Base-by-base conservation (phyloP, 148 eudicot genomes). In the Rhododendron henanense region DNA sequence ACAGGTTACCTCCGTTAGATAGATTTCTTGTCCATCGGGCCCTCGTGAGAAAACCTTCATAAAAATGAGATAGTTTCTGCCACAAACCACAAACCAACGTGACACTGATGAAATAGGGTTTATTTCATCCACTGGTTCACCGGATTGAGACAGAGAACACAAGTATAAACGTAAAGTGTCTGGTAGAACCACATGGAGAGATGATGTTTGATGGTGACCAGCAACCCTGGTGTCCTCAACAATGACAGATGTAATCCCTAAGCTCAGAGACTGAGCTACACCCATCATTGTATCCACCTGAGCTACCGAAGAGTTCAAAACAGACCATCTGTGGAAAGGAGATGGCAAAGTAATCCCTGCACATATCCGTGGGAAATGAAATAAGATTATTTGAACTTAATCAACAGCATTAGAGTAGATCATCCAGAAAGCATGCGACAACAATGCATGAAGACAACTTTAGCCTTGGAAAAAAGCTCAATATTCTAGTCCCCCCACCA, bases 161-260 rank as follows among this genome's bases (percentile, higher is more conserved):
- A 96, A 83, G 69, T 91, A 92, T 47, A 96, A 87, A 79, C 67
- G 83, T 75, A 96, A 85, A 86, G 88, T 87, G 90, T 94, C 98
- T 80, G 98, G 98, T 74, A 93, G 89, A 80, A 93, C 96, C 87
- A 96, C 96, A 90, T 92, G 90, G 41, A 96, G 90, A 55, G 98
- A 93, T 87, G 98, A 96, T 83, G 88, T 87, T 88, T 94, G 98
- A 53, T 87, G 77, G 84, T 96, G 94, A 59, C 98, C 98, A 85
- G 93, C 92, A 89, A 96, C 96, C 86, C 98, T 91, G 84, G 91
- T 93, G 85, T 96, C 98, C 90, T 94, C 98, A 81, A 96, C 98
- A 76, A 85, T 86, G 57, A 94, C 85, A 90, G 91, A 89, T 81
- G 98, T 93, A 75, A 90, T 90, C 86, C 98, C 98, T 41, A 96